Percentiles rank a stretch among this genome's conserved stretches.
Conservation (phyloP, 169 alveolate species). For the Cystoisospora suis region DNA sequence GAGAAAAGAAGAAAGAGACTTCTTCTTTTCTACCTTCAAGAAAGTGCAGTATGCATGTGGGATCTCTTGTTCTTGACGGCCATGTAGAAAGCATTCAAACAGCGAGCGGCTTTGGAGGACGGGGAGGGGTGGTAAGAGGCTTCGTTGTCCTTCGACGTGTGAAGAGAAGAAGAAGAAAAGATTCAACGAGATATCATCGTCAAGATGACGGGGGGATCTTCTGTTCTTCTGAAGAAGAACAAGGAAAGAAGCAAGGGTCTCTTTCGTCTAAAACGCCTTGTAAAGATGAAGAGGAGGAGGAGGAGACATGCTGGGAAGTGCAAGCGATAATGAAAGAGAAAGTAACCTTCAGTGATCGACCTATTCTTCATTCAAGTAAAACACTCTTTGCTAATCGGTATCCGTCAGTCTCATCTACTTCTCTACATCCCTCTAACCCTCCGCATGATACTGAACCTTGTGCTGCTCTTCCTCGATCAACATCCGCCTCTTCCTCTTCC, state of each 20-base stretch:
- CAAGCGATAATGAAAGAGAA: constrained; percentile 1
- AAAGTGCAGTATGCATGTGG: not conserved
- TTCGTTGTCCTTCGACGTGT: not conserved
- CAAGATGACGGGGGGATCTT: no score
- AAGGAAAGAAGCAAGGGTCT: no score
- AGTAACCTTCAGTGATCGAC: not conserved
- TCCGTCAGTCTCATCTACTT: not conserved
- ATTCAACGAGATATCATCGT: not conserved
- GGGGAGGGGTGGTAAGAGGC: not conserved
- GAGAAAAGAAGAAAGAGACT: not conserved
- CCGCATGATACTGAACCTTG: not conserved
- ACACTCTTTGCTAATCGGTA: not conserved
- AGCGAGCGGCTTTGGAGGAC: not conserved
- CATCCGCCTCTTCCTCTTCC: not conserved
- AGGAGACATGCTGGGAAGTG: not conserved
- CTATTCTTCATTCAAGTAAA: not conserved
- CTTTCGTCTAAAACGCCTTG: no score
- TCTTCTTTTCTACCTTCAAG: not conserved
- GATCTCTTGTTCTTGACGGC: constrained; percentile 15
- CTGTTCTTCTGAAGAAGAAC: no score
- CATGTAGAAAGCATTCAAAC: not conserved
- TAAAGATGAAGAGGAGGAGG: not conserved
- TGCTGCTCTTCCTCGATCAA: not conserved
- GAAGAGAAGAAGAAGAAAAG: no score
- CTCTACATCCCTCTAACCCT: no score